Evolutionary conservation across 2,329 filamentous ascomycete genomes (phyloP), one percentile per base, ranked within the genome.

Genomic region (Epichloe typhina): DNA sequence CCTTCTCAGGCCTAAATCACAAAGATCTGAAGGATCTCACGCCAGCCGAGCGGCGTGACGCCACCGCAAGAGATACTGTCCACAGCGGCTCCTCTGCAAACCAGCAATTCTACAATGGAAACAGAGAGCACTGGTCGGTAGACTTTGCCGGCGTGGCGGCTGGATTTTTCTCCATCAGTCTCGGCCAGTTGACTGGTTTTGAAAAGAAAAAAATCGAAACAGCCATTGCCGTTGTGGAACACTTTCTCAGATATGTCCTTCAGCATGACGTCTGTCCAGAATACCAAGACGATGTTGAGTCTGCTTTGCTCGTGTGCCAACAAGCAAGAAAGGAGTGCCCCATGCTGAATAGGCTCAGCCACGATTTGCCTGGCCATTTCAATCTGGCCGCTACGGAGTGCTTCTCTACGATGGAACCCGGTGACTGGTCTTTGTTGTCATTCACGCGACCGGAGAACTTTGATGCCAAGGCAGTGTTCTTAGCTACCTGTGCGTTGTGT

Each of bases 181-280:
- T 86, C 5, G 74, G 78, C 0, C 69, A 69, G 26, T 69, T 78
- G 38, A 77, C 79, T 38, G 72, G 77, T 17, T 77, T 79, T 46
- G 75, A 81, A 12, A 72, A 68, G 15, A 62, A 68, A 0, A 66
- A 74, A 12, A 74, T 89, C 54, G 68, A 75, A n/a, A 49, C 51
- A 3, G 81, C 80, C 3, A 79, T 83, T 19, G 74, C 77, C 36
- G 79, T 94, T 0, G 73, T 96, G 40, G 79, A 80, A 53, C 95
- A 93, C 62, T 97, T 97, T 62, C 79, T 95, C 55, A 86, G 88
- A 56, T 98, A 96, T 57, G 72, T 97, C 0, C 72, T 90, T 9
- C 79, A 85, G 53, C 90, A 97, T 61, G 78, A 86, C 38, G 91
- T 94, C 15, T 95, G 89, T 60, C 84, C 86, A 0, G 93, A 97